These are phyloP conservation scores for Xylona heveae DNA, from an alignment of 495 filamentous ascomycete species.

Conservation along the genomic window DNA sequence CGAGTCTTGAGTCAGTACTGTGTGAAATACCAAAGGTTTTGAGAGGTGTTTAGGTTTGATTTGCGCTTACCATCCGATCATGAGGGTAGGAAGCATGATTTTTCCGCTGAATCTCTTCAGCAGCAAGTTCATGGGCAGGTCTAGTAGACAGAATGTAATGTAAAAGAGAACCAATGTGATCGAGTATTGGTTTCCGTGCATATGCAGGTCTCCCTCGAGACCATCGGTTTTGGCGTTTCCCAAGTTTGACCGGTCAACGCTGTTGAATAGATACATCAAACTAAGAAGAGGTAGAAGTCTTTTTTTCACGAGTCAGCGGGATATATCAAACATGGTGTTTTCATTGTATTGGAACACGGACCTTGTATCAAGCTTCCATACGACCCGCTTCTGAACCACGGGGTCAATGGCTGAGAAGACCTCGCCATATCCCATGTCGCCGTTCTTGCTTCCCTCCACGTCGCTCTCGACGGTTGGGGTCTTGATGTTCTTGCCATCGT, in stretches of 20 bases:
- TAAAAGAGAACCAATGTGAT: slow-evolving; percentile 15
- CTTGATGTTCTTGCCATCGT: too few relatives aligned
- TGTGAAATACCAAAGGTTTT: too few relatives aligned
- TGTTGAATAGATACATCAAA: slow-evolving; percentile 21
- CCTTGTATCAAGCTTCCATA: neutral
- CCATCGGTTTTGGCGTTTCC: slow-evolving; percentile 14
- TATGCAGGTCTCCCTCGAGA: slow-evolving; percentile 12
- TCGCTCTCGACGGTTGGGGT: too few relatives aligned
- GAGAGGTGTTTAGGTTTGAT: too few relatives aligned
- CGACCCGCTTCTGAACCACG: neutral
- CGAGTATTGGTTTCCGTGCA: slow-evolving; percentile 14
- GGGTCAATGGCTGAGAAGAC: too few relatives aligned
- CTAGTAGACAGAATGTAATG: neutral
- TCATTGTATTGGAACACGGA: too few relatives aligned
- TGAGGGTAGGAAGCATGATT: neutral
- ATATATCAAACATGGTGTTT: too few relatives aligned
- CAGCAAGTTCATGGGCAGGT: neutral
- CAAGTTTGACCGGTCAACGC: slow-evolving; percentile 17
- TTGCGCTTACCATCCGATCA: neutral
- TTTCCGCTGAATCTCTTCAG: neutral
- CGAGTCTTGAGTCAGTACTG: too few relatives aligned
- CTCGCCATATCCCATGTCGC: too few relatives aligned
- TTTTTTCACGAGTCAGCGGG: too few relatives aligned
- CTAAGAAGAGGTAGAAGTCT: slow-evolving; percentile 19
- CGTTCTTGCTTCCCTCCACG: too few relatives aligned